Percentiles rank a stretch among this genome's conserved stretches.
These are phyloP conservation scores for Aquilaria malaccensis DNA, from an alignment of 345 rosid species.

Conservation along the genomic window DNA sequence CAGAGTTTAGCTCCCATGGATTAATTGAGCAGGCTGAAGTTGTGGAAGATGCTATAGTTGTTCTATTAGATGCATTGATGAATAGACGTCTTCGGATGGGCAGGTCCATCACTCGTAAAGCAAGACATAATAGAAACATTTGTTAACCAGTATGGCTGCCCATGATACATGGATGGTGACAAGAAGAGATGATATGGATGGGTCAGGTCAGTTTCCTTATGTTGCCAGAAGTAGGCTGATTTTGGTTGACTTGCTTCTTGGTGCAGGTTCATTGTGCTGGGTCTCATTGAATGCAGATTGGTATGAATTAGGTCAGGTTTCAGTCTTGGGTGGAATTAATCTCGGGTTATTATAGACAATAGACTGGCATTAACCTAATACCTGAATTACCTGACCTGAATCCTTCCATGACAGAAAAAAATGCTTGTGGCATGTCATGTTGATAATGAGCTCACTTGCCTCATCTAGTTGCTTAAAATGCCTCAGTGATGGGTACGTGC, in stretches of 20 bases:
- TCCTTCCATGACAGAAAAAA: too few relatives aligned
- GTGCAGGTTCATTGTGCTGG: neutral
- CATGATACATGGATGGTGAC: neutral
- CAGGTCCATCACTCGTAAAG: slow-evolving; percentile 73
- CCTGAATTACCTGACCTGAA: too few relatives aligned
- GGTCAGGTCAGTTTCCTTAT: neutral
- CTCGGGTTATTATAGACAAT: too few relatives aligned
- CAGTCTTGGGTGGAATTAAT: too few relatives aligned
- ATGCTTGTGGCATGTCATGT: too few relatives aligned
- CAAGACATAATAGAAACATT: slow-evolving; percentile 36
- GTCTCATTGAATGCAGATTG: too few relatives aligned
- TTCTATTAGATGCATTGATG: slow-evolving; percentile 66
- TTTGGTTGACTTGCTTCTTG: neutral
- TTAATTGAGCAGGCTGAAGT: slow-evolving; percentile 62
- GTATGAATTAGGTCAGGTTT: too few relatives aligned
- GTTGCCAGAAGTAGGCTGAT: neutral
- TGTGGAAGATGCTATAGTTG: slow-evolving; percentile 56
- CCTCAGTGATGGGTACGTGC: too few relatives aligned
- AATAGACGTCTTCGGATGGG: slow-evolving; percentile 88
- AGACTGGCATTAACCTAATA: too few relatives aligned
- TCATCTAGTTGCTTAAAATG: too few relatives aligned
- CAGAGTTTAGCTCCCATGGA: slow-evolving; percentile 37
- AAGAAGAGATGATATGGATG: neutral
- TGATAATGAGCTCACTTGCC: too few relatives aligned
- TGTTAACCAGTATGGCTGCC: slow-evolving; percentile 22